A percentile compares a stretch with the other conserved stretches of the same genome.
These are phyloP conservation scores for Colletotrichum sp. DNA, from an alignment of 2,329 filamentous ascomycete genomes.

Conservation along the genomic window DNA sequence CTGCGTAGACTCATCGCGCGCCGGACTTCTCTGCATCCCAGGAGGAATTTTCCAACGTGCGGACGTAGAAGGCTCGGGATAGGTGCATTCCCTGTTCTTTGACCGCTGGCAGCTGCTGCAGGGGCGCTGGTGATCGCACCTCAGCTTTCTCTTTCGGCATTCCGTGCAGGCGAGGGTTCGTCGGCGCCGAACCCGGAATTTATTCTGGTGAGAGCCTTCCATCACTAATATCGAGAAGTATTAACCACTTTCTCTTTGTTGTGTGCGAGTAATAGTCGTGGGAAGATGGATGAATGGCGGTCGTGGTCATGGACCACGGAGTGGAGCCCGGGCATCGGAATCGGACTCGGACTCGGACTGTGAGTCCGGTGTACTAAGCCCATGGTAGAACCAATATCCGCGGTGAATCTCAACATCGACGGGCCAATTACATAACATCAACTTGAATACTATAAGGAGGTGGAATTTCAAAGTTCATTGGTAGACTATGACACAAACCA, in stretches of 20 bases:
- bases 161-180: slow-evolving; percentile 56
- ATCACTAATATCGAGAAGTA: background rate
- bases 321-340: background rate
- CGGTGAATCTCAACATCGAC: background rate
- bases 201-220: background rate
- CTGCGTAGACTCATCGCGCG: background rate
- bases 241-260: background rate
- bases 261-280: background rate
- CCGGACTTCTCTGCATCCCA: background rate
- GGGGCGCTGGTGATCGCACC: slow-evolving; percentile 62
- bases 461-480: background rate
- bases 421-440: fast-evolving
- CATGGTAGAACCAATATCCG: background rate
- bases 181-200: slow-evolving; percentile 29
- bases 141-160: slow-evolving; percentile 65
- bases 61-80: slow-evolving; percentile 35
- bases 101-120: slow-evolving; percentile 65
- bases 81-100: slow-evolving; percentile 59
- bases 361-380: background rate
- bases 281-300: background rate
- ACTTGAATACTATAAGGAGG: background rate
- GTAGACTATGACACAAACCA: background rate
- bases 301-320: background rate
- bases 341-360: background rate
- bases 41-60: slow-evolving; percentile 27